Percentiles rank a stretch among this genome's conserved stretches.
Evolutionary conservation across 2,329 filamentous ascomycete genomes (phyloP).

Genomic region (Aspergillus hortae): DNA sequence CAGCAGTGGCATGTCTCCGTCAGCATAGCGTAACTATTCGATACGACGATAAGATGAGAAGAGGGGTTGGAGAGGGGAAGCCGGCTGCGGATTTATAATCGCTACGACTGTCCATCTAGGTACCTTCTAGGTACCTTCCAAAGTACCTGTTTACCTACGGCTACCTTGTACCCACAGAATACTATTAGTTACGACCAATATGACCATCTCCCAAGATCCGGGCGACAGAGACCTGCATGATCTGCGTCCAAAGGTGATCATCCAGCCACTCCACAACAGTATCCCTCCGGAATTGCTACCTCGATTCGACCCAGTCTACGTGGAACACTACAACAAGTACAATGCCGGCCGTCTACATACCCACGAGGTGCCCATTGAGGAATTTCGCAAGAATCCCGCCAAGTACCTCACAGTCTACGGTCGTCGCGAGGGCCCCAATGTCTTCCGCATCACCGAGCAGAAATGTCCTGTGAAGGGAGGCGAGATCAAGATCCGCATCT

Average conservation of each 20-base stretch:
- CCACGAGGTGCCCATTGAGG: constrained; percentile 40
- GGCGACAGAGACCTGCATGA: constrained; percentile 22
- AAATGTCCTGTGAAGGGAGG: constrained; percentile 38
- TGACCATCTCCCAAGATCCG: constrained; percentile 4
- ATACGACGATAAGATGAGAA: no score
- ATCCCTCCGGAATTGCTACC: constrained; percentile 36
- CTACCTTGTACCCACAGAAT: not conserved
- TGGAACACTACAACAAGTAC: constrained; percentile 42
- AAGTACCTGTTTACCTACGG: not conserved
- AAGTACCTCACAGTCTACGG: constrained; percentile 39
- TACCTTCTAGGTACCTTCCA: not conserved
- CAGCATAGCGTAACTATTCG: no score
- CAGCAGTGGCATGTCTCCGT: no score
- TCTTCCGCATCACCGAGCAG: constrained; percentile 39
- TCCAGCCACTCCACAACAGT: constrained; percentile 40
- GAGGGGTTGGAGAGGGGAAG: no score
- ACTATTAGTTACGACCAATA: not conserved
- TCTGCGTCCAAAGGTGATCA: constrained; percentile 18
- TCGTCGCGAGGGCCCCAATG: constrained; percentile 33
- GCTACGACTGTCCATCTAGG: not conserved
- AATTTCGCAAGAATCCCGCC: constrained; percentile 37
- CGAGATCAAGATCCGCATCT: constrained; percentile 40
- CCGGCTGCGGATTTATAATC: no score
- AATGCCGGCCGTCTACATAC: constrained; percentile 41
- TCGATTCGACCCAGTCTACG: constrained; percentile 40